Evolutionary conservation across 2,329 filamentous ascomycete species (phyloP).

Genomic region (Xylogone sp.): DNA sequence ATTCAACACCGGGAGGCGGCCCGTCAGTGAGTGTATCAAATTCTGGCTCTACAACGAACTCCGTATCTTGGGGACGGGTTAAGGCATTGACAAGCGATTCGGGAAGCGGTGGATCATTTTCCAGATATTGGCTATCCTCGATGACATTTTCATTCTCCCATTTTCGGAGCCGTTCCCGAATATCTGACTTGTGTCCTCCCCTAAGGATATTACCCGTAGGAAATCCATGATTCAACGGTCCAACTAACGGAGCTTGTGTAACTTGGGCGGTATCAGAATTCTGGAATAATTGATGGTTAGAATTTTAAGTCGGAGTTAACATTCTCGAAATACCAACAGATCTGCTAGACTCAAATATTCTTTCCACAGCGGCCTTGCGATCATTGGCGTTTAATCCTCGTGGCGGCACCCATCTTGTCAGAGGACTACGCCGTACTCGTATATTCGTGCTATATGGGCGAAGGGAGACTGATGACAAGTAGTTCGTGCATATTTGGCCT

Average conservation of each 20-base stretch:
- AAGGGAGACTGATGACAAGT: constrained; percentile 6
- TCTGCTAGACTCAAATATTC: neutral
- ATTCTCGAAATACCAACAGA: neutral
- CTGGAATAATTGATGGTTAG: neutral
- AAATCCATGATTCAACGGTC: neutral
- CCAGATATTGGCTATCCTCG: neutral
- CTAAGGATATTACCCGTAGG: neutral
- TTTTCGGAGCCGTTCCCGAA: constrained; percentile 31
- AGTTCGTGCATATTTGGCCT: constrained; percentile 22
- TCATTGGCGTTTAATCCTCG: neutral
- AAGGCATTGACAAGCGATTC: constrained; percentile 9
- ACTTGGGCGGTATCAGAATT: neutral
- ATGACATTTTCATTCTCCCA: constrained; percentile 40
- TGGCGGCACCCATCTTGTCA: neutral
- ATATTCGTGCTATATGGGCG: neutral
- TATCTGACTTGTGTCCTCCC: constrained; percentile 9
- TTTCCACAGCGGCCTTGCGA: neutral
- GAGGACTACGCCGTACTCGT: neutral
- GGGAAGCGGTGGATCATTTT: neutral
- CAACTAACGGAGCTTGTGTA: neutral
- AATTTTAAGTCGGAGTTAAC: neutral
- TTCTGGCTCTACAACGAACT: neutral
- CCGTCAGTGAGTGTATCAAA: neutral
- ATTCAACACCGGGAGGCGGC: constrained; percentile 21
- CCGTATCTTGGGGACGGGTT: constrained; percentile 3